Base-by-base conservation (phyloP, 768 basidiomycete species). In the Chiua virens region DNA sequence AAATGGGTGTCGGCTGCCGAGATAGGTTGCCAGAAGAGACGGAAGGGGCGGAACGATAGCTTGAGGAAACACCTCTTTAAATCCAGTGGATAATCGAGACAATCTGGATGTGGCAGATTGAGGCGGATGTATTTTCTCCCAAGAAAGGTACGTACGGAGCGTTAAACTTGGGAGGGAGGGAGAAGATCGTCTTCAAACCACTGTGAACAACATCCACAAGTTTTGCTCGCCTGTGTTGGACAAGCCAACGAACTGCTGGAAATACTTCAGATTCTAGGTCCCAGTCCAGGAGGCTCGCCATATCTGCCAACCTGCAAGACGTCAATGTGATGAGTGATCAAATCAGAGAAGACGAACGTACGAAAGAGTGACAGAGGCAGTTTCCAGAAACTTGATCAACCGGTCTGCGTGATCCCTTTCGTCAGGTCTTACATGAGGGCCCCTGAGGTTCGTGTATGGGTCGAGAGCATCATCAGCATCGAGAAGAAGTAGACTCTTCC, bases 201-300 rank as follows among this genome's bases (percentile, higher is more conserved):
- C 70, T 73, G 60, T 93, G 89, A 28, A 98, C 82, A 17, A 85
- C 80, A 55, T 98, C 94, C 38, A 97, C 86, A 23, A 98, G 75
- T 59, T 92, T 92, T 6, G 92, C 96, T 61, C 91, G 81, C 47
- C 91, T 80, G 69, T 94, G 93, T 52, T 91, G 85, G 27, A 98
- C 89, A 27, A 99, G 77, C 81, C 93, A 93, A 17, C 92, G 82
- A 9, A 96, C 95, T n/a, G 89, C 83, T 1, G 93, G 90, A 62
- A 89, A 90, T 1, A 96, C 79, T 59, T 96, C 91, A 0, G 80
- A 74, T 57, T 92, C 84, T 8, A 92, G 71, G 56, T 93, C 86
- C 83, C 91, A 91, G 50, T 92, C 90, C 36, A 95, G 71, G 32
- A 90, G 65, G 62, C 78, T 85, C 3, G 87, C 87, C 77, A 93